phyloP scores from a whole-genome alignment of 1,284 basidiomycete species.

The Ceratobasidium sp. region DNA sequence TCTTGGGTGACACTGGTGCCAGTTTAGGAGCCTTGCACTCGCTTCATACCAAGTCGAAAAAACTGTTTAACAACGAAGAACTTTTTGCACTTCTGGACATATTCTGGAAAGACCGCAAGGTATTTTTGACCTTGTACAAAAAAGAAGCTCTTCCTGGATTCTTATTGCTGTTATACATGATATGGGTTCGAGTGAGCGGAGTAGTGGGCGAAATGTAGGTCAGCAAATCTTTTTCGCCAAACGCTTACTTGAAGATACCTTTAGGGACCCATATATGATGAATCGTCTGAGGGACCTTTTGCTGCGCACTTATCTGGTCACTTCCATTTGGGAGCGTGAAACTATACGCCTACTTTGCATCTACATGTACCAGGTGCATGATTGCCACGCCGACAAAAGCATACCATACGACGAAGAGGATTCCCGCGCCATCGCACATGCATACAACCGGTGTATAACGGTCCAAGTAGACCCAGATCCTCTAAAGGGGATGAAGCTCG shows the following conservation, averaged over 20 bases:
- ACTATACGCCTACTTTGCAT: conserved; percentile 6
- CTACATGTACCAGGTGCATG: not conserved
- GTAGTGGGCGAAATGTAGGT: not conserved
- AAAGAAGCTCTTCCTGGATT: not conserved
- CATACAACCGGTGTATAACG: not conserved
- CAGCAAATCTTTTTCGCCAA: not conserved
- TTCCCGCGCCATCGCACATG: not conserved
- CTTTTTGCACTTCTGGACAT: not conserved
- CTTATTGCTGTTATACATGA: not conserved
- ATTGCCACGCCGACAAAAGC: not conserved
- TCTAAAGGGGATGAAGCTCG: not conserved
- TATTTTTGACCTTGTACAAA: not conserved
- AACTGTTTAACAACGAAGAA: not conserved
- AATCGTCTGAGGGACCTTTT: conserved; percentile 3
- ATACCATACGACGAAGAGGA: not conserved
- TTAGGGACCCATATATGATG: not conserved
- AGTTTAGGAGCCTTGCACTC: not conserved
- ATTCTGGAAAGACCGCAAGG: conserved; percentile 2
- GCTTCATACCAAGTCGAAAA: not conserved
- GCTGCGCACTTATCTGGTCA: not conserved
- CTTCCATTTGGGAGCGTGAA: not conserved
- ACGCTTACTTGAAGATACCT: not conserved
- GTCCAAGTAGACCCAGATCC: not conserved
- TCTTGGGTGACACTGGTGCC: not conserved
- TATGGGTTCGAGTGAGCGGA: conserved; percentile 5